A percentile compares a stretch with the other conserved stretches of the same genome.
phyloP scores from a whole-genome alignment of 2,329 filamentous ascomycete species.

The Diplodia intermedia region DNA sequence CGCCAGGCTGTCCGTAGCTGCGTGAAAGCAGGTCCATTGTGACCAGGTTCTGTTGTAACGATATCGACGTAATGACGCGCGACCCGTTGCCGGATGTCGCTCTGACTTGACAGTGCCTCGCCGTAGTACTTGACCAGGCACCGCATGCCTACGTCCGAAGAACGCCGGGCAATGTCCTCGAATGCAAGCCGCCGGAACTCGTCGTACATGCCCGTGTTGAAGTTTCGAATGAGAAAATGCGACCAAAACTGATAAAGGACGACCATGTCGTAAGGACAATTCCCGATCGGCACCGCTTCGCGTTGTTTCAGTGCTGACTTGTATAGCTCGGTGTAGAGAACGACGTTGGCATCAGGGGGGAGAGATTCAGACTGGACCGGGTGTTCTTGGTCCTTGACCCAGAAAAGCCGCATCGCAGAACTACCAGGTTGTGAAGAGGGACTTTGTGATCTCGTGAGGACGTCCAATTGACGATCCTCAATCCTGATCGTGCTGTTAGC shows the following conservation, averaged over 20 bases:
- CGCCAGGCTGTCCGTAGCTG: conserved; percentile 61
- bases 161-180: conserved; percentile 64
- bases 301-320: conserved; percentile 59
- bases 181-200: conserved; percentile 73
- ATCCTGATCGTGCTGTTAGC: conserved; percentile 37
- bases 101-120: conserved; percentile 60
- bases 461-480: conserved; percentile 32
- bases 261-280: conserved; percentile 65
- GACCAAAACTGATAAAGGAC: conserved; percentile 78
- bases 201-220: conserved; percentile 76
- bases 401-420: conserved; percentile 48
- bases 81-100: conserved; percentile 60
- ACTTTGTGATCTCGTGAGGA: conserved; percentile 36
- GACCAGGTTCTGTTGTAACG: conserved; percentile 56
- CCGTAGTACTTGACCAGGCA: conserved; percentile 72
- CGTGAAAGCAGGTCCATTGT: conserved; percentile 56
- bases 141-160: conserved; percentile 63
- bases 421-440: conserved; percentile 35
- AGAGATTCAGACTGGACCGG: conserved; percentile 50
- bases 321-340: conserved; percentile 58
- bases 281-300: conserved; percentile 51
- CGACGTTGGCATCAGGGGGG: conserved; percentile 54
- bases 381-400: conserved; percentile 58
- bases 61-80: conserved; percentile 63
- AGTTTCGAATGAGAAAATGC: conserved; percentile 73